Percentiles rank a stretch among this genome's conserved stretches.
Evolutionary conservation across 2,329 filamentous ascomycete genomes (phyloP).

Genomic region (Ambrosiella xylebori): DNA sequence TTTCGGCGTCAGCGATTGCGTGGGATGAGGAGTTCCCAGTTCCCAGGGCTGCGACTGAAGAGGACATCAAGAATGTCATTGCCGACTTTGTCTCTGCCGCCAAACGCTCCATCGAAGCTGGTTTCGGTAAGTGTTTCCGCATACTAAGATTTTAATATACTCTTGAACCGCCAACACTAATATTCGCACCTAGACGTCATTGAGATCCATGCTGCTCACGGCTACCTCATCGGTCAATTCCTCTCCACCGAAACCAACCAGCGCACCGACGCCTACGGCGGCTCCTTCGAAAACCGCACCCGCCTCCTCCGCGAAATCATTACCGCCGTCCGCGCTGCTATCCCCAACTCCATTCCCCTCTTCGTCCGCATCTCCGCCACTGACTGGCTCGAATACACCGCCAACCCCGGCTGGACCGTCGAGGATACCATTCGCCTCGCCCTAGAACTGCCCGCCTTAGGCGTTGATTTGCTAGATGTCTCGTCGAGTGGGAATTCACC

Average conservation of each 20-base stretch:
- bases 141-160: conserved; percentile 8
- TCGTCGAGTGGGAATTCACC: conserved; percentile 56
- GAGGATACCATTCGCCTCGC: conserved; percentile 39
- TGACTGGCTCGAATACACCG: conserved; percentile 40
- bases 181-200: conserved; percentile 40
- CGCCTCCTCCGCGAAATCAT: conserved; percentile 41
- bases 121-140: conserved; percentile 27
- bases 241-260: conserved; percentile 40
- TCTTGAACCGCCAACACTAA: background rate
- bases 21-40: conserved; percentile 43
- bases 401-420: conserved; percentile 44
- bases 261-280: conserved; percentile 48
- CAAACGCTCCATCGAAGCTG: conserved; percentile 45
- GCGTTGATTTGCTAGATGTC: conserved; percentile 72
- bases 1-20: conserved; percentile 33
- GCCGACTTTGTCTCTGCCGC: conserved; percentile 41
- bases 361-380: conserved; percentile 43
- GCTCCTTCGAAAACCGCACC: conserved; percentile 47
- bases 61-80: conserved; percentile 51
- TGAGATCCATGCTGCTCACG: conserved; percentile 49
- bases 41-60: conserved; percentile 50
- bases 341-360: conserved; percentile 37
- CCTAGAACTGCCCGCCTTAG: conserved; percentile 49
- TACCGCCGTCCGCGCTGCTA: conserved; percentile 30
- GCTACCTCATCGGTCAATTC: conserved; percentile 51